phyloP scores from a whole-genome alignment of 768 basidiomycete species.

The Pulveroboletus sp. region DNA sequence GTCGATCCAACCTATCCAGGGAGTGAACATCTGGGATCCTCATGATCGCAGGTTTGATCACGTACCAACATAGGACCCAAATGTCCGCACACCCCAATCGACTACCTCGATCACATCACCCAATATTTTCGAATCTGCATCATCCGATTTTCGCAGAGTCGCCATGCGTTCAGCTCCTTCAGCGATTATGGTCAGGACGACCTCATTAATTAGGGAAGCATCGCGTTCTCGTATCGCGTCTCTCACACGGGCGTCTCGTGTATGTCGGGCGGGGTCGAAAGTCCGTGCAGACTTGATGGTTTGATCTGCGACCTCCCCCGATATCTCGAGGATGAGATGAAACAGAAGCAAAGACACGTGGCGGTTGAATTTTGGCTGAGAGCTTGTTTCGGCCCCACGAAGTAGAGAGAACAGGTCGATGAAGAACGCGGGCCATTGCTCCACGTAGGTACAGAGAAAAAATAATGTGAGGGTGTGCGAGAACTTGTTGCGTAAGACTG shows the following conservation, averaged over 20 bases:
- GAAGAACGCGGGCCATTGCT: slow-evolving; percentile 87
- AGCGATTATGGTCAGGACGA: slow-evolving; percentile 77
- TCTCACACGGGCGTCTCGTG: slow-evolving; percentile 78
- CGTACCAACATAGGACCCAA: slow-evolving; percentile 92
- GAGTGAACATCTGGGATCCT: not conserved
- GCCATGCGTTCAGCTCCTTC: slow-evolving; percentile 62
- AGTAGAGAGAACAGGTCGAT: slow-evolving; percentile 71
- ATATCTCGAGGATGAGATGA: slow-evolving; percentile 90
- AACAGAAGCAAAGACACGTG: slow-evolving; percentile 88
- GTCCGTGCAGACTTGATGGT: slow-evolving; percentile 84
- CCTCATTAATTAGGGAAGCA: slow-evolving; percentile 80
- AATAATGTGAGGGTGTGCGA: slow-evolving; percentile 85
- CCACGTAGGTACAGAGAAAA: slow-evolving; percentile 83
- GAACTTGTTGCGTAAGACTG: slow-evolving; percentile 93
- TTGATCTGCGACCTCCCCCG: slow-evolving; percentile 95
- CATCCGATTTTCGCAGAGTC: slow-evolving; percentile 44
- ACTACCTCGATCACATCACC: slow-evolving; percentile 70
- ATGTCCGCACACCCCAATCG: slow-evolving; percentile 89
- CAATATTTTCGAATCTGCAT: slow-evolving; percentile 46
- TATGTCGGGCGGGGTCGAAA: slow-evolving; percentile 65
- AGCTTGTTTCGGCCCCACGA: slow-evolving; percentile 52
- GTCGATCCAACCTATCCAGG: slow-evolving; percentile 85
- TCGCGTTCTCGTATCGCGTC: slow-evolving; percentile 90
- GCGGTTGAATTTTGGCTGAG: slow-evolving; percentile 64
- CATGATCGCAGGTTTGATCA: slow-evolving; percentile 14